Evolutionary conservation across 1,284 basidiomycete genomes (phyloP).

Genomic region (Agaricales sp.): DNA sequence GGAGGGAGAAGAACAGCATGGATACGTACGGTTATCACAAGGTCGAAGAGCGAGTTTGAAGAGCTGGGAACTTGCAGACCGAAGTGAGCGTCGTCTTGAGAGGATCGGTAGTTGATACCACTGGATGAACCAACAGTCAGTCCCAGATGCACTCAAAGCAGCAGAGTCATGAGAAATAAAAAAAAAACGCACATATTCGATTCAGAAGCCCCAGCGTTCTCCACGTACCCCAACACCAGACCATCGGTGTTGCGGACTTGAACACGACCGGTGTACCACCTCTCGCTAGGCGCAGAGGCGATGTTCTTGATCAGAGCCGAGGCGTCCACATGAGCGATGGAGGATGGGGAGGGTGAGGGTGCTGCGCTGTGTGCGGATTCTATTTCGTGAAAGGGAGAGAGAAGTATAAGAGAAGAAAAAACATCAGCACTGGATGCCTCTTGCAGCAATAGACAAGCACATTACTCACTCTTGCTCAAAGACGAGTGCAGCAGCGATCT

Average conservation of each 20-base stretch:
- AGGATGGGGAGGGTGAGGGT: background rate
- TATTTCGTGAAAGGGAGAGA: background rate
- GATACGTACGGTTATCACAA: background rate
- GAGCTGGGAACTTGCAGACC: background rate
- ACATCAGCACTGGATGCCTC: background rate
- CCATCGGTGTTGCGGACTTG: conserved; percentile 2
- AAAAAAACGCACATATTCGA: background rate
- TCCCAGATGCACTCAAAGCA: no score
- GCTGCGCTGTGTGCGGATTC: background rate
- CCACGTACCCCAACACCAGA: background rate
- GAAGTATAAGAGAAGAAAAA: no score
- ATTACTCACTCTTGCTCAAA: background rate
- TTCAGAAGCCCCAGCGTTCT: background rate
- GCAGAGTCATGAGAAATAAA: background rate
- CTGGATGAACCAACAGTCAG: background rate
- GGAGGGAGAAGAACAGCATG: background rate
- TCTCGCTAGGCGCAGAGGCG: background rate
- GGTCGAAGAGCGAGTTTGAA: background rate
- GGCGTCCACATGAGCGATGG: background rate
- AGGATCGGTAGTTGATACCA: background rate
- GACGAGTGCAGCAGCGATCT: background rate
- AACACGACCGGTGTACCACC: conserved; percentile 1
- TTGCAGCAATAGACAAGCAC: background rate
- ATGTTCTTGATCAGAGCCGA: background rate
- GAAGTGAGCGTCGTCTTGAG: background rate